Percentiles rank a stretch among this genome's conserved stretches.
These are phyloP conservation scores for Amoebophrya sp. DNA, from an alignment of 169 alveolate genomes.

Conservation along the genomic window DNA sequence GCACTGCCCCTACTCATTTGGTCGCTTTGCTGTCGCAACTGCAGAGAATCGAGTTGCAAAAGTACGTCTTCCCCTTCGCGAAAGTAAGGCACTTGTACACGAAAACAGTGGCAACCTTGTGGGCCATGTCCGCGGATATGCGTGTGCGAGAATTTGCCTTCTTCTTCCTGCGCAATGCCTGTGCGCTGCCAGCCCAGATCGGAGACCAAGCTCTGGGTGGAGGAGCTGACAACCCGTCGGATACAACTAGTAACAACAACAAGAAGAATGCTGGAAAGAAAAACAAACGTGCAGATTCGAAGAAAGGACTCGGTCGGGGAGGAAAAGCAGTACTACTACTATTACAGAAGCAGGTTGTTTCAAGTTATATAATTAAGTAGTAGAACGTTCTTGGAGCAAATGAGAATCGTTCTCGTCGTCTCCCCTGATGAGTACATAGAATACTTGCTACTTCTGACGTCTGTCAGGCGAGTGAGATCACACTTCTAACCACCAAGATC, in stretches of 20 bases:
- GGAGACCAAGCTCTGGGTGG: no score
- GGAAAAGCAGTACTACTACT: no score
- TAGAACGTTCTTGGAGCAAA: no score
- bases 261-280: no score
- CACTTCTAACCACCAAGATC: slow-evolving; percentile 13
- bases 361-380: no score
- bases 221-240: no score
- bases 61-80: neutral
- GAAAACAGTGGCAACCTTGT: neutral
- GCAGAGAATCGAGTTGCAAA: neutral
- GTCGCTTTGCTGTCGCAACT: neutral
- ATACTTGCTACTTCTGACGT: slow-evolving; percentile 26
- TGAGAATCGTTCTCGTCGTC: no score
- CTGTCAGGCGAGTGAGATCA: neutral
- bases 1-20: neutral
- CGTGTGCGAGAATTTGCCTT: neutral
- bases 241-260: no score
- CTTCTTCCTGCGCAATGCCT: neutral
- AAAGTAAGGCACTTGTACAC: neutral
- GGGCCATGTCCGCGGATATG: neutral
- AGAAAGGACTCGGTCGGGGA: no score
- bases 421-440: neutral
- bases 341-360: no score
- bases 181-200: neutral
- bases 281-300: no score